Evolutionary conservation across 176 grass and related monocot genomes (phyloP).

Genomic region (Paspalum notatum): DNA sequence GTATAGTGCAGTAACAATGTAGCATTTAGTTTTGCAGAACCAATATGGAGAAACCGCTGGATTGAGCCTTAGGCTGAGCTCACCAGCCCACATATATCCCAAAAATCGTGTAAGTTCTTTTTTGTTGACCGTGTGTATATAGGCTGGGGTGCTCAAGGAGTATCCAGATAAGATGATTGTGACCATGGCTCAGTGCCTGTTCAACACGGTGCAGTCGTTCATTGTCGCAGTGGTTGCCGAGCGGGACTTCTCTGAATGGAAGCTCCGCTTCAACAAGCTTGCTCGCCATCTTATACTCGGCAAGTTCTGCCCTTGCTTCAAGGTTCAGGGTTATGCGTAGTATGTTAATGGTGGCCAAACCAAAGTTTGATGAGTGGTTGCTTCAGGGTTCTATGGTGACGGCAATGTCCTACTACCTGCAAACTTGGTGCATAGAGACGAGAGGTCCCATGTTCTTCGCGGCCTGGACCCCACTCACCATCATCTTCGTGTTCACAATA

Average conservation of each 20-base stretch:
- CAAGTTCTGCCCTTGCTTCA: not conserved
- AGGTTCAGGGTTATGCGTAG: too few species aligned
- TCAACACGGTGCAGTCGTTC: slow-evolving; percentile 48
- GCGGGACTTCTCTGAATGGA: slow-evolving; percentile 47
- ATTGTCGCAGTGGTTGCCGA: slow-evolving; percentile 33
- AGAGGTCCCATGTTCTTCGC: slow-evolving; percentile 50
- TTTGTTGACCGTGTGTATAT: not conserved
- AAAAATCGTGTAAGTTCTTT: too few species aligned
- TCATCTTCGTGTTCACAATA: slow-evolving; percentile 32
- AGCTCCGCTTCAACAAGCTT: slow-evolving; percentile 10
- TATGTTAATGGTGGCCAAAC: too few species aligned
- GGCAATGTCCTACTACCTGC: slow-evolving; percentile 36
- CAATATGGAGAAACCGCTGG: too few species aligned
- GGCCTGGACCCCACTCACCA: slow-evolving; percentile 39
- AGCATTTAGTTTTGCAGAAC: too few species aligned
- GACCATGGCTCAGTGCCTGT: slow-evolving; percentile 41
- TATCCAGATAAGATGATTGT: slow-evolving; percentile 39
- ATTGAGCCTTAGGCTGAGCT: too few species aligned
- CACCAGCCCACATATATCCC: too few species aligned
- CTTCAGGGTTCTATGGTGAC: slow-evolving; percentile 12
- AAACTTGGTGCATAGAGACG: slow-evolving; percentile 45
- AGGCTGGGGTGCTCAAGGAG: not conserved
- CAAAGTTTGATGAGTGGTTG: not conserved
- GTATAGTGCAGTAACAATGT: too few species aligned
- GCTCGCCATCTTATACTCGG: not conserved